Evolutionary conservation across 805 yeast species (phyloP), one percentile per base, ranked within the genome.

Genomic region (Starmerella stellata): DNA sequence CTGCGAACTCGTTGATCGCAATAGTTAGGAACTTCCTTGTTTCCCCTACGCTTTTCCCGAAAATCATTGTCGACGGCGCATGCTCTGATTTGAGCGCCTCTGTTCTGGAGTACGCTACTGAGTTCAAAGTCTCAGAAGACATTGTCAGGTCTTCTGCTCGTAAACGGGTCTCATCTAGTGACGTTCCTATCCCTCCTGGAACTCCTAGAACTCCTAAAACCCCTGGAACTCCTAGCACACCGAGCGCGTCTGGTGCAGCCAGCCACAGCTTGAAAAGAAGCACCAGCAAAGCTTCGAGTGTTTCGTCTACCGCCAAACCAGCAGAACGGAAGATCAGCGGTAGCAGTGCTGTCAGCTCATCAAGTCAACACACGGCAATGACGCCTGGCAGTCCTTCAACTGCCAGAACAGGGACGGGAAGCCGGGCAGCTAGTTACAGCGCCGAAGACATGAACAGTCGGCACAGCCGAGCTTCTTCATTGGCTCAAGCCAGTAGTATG

Each of bases 1-100:
- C 87, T 1, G 68, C 78, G 19, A 72, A 83, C 15, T 82, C 78
- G 56, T 69, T 75, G 1, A 71, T 87, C 31, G 74, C 93, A 3
- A 67, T 82, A 1, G 70, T 85, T 1, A 66, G 94, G 50, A 80
- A 81, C 52, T 78, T 63, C 55, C 70, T 78, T 1, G 60, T 74
- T 9, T 75, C 78, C 48, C 62, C 68, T 3, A 64, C 66, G n/a
- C 51, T 79, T 2, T 58, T 81, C 39, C 94, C 95, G 1, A 68
- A 66, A 38, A 59, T 77, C 17, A 68, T 82, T 2, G 66, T 83
- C 16, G 77, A 81, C 56, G 69, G 82, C 18, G 75, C 95, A 0
- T 60, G 80, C 8, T 69, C 78, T 33, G 94, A 83, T 51, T 60
- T 83, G 27, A 66, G 75, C 5, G 75, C 74, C 52, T 61, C 74